Evolutionary conservation across 345 rosid species (phyloP).

Genomic region (Salix koriyanagi): DNA sequence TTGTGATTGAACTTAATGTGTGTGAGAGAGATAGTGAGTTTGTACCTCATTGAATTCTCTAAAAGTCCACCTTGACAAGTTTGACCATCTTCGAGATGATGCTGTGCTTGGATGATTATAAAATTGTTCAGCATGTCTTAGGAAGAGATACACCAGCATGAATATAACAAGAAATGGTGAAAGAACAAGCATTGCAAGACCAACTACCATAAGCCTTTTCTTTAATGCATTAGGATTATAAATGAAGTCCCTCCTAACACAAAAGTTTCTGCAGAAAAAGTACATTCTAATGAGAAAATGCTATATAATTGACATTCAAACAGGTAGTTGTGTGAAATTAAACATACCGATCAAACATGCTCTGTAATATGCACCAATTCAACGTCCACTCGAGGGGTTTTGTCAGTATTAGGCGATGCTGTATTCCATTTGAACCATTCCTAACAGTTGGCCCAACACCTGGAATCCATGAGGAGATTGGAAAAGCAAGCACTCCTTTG

Average conservation of each 20-base stretch:
- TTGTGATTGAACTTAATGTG: not conserved
- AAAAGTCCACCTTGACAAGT: constrained; percentile 90
- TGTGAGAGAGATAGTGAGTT: not conserved
- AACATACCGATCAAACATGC: constrained; percentile 95
- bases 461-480: constrained; percentile 78
- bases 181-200: constrained; percentile 79
- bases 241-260: constrained; percentile 80
- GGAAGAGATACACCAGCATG: constrained; percentile 89
- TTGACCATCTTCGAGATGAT: constrained; percentile 96
- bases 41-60: constrained; percentile 96
- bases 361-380: constrained; percentile 97
- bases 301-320: not conserved
- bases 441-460: constrained; percentile 87
- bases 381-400: constrained; percentile 98
- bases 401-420: constrained; percentile 60
- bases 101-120: constrained; percentile 98
- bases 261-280: constrained; percentile 71
- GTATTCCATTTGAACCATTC: constrained; percentile 45
- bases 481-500: constrained; percentile 92
- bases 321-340: constrained; percentile 9
- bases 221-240: constrained; percentile 70
- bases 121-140: constrained; percentile 96
- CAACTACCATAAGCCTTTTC: constrained; percentile 85
- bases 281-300: constrained; percentile 32
- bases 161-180: constrained; percentile 96